These are phyloP conservation scores for Hepatocystis sp. DNA, from an alignment of 169 alveolate genomes.

Conservation along the genomic window DNA sequence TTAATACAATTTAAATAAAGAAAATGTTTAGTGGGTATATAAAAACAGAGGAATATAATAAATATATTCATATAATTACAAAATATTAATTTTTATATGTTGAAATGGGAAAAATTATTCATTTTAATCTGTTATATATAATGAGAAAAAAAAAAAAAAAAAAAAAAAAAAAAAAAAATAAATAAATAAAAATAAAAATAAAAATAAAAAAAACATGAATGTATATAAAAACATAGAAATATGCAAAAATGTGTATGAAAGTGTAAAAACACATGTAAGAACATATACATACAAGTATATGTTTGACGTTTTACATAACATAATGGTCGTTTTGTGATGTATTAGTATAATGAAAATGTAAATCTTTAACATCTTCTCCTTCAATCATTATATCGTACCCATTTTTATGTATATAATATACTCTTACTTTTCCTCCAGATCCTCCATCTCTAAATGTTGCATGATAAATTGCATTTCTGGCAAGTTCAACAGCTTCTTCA, in stretches of 20 bases:
- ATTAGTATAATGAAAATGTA: slow-evolving; percentile 91
- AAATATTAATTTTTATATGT: neutral
- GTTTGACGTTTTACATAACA: slow-evolving; percentile 25
- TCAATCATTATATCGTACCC: slow-evolving; percentile 95
- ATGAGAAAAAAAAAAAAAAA: neutral
- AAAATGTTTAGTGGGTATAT: too few species aligned
- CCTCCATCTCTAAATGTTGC: slow-evolving; percentile 99
- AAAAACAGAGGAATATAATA: too few species aligned
- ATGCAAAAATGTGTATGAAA: neutral
- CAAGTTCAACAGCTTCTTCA: slow-evolving; percentile 98
- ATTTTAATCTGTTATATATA: slow-evolving; percentile 7
- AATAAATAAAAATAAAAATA: neutral
- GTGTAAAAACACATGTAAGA: slow-evolving; percentile 1
- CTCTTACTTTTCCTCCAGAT: slow-evolving; percentile 99
- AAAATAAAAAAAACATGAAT: neutral
- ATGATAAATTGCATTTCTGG: slow-evolving; percentile 97
- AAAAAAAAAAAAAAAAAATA: slow-evolving; percentile 11
- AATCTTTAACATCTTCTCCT: slow-evolving; percentile 92
- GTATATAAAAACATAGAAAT: too few species aligned
- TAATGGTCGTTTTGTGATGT: slow-evolving; percentile 68
- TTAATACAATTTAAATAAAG: too few species aligned
- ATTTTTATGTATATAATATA: slow-evolving; percentile 95
- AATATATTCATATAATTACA: neutral
- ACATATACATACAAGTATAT: neutral
- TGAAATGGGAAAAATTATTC: slow-evolving; percentile 10